phyloP scores from a whole-genome alignment of 1,284 basidiomycete species.

The Fomitopsis palustris region DNA sequence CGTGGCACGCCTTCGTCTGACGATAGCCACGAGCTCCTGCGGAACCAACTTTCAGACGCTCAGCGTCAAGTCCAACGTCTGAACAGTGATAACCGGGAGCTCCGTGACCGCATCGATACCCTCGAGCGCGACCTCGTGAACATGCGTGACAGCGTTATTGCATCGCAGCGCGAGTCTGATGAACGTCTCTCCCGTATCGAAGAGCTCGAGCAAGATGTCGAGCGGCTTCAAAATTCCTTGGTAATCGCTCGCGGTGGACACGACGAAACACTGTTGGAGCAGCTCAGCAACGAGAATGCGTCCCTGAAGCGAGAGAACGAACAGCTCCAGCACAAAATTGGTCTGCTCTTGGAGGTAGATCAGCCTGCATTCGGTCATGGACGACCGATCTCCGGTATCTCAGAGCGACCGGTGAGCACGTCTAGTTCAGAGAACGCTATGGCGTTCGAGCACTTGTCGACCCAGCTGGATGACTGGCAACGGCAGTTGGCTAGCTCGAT shows the following conservation, averaged over 20 bases:
- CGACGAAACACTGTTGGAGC: slow-evolving; percentile 69
- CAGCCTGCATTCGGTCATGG: slow-evolving; percentile 64
- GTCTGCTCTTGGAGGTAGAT: slow-evolving; percentile 80
- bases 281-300: slow-evolving; percentile 74
- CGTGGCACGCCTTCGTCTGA: slow-evolving; percentile 76
- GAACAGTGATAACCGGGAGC: slow-evolving; percentile 70
- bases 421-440: slow-evolving; percentile 80
- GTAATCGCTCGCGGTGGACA: slow-evolving; percentile 71
- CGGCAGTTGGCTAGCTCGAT: slow-evolving; percentile 74
- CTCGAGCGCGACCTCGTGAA: slow-evolving; percentile 73
- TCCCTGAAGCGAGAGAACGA: slow-evolving; percentile 80
- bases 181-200: slow-evolving; percentile 73
- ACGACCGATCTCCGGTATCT: slow-evolving; percentile 61
- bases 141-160: slow-evolving; percentile 71
- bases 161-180: slow-evolving; percentile 72
- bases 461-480: slow-evolving; percentile 81
- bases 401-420: slow-evolving; percentile 63
- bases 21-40: slow-evolving; percentile 63
- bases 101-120: slow-evolving; percentile 69
- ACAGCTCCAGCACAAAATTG: slow-evolving; percentile 82
- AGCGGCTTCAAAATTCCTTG: slow-evolving; percentile 73
- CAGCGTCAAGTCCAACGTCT: slow-evolving; percentile 72
- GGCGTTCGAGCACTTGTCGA: slow-evolving; percentile 71
- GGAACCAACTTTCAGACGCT: slow-evolving; percentile 64
- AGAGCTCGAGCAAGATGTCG: slow-evolving; percentile 78